A percentile compares a stretch with the other conserved stretches of the same genome.
Evolutionary conservation across 2,329 filamentous ascomycete genomes (phyloP).

Genomic region (Nemania bipapillata): DNA sequence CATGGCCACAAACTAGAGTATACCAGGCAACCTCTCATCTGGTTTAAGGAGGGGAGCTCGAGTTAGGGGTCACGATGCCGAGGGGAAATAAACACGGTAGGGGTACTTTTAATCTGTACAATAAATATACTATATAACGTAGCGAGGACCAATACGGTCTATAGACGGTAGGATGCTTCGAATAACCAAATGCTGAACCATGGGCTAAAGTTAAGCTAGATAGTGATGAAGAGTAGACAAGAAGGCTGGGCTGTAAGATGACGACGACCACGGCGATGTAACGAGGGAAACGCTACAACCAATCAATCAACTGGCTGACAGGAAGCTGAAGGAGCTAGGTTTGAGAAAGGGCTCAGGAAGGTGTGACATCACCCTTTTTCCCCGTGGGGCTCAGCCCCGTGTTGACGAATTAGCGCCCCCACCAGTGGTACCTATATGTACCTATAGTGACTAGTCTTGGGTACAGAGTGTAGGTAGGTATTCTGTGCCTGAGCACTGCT

Average conservation of each 20-base stretch:
- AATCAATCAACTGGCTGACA: constrained; percentile 14
- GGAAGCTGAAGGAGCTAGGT: constrained; percentile 12
- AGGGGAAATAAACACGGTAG: background rate
- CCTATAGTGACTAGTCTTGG: background rate
- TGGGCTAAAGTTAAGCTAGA: constrained; percentile 23
- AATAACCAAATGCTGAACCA: background rate
- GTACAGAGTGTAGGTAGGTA: background rate
- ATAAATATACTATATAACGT: constrained; percentile 11
- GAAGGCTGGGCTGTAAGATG: background rate
- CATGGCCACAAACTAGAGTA: constrained; percentile 42
- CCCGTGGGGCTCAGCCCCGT: constrained; percentile 14
- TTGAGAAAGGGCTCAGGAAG: background rate
- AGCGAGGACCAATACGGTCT: background rate
- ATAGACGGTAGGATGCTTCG: background rate
- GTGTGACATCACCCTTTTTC: constrained; percentile 30
- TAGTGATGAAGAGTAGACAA: constrained; percentile 12
- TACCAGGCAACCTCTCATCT: constrained; percentile 24
- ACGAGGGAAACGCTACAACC: constrained; percentile 7
- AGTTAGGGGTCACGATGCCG: background rate
- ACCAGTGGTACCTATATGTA: background rate
- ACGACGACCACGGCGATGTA: no score
- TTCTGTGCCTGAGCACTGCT: no score
- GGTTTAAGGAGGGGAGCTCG: background rate
- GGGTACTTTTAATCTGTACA: constrained; percentile 7
- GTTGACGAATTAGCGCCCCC: background rate